phyloP scores from a whole-genome alignment of 2,329 filamentous ascomycete genomes.

The Fusarium penzigii region DNA sequence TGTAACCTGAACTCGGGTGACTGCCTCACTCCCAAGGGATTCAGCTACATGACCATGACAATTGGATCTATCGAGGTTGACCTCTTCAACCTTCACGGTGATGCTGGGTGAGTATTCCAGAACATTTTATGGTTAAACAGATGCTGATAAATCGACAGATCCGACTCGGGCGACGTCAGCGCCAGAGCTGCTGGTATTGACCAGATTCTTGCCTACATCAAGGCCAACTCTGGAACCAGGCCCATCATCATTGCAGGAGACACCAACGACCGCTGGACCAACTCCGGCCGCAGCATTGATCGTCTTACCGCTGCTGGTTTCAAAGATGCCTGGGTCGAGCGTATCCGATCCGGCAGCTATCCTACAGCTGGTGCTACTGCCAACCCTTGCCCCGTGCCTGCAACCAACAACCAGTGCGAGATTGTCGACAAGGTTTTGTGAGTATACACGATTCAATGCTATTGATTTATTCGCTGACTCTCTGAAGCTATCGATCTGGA shows the following conservation, averaged over 20 bases:
- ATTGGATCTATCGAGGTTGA: conserved; percentile 60
- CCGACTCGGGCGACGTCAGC: conserved; percentile 49
- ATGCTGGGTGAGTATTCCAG: conserved; percentile 48
- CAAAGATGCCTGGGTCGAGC: conserved; percentile 61
- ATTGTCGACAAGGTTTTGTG: conserved; percentile 66
- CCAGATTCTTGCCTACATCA: conserved; percentile 61
- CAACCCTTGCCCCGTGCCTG: conserved; percentile 58
- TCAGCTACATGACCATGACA: conserved; percentile 64
- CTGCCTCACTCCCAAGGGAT: conserved; percentile 70
- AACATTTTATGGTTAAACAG: rapidly evolving
- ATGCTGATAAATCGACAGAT: conserved; percentile 31
- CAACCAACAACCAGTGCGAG: conserved; percentile 56
- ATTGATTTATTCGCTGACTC: not conserved
- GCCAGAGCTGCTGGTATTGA: conserved; percentile 61
- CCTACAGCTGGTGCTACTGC: conserved; percentile 41
- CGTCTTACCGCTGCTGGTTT: conserved; percentile 52
- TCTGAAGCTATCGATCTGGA: conserved; percentile 49
- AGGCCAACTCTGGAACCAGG: conserved; percentile 56
- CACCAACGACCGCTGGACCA: conserved; percentile 65
- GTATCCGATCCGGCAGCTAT: conserved; percentile 48
- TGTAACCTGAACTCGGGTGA: conserved; percentile 61
- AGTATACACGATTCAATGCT: not conserved
- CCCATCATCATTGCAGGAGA: conserved; percentile 66
- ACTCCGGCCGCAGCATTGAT: conserved; percentile 46
- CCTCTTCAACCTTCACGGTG: conserved; percentile 67